Conservation (phyloP, 768 basidiomycete genomes). For the Leccinum rimulosum region DNA sequence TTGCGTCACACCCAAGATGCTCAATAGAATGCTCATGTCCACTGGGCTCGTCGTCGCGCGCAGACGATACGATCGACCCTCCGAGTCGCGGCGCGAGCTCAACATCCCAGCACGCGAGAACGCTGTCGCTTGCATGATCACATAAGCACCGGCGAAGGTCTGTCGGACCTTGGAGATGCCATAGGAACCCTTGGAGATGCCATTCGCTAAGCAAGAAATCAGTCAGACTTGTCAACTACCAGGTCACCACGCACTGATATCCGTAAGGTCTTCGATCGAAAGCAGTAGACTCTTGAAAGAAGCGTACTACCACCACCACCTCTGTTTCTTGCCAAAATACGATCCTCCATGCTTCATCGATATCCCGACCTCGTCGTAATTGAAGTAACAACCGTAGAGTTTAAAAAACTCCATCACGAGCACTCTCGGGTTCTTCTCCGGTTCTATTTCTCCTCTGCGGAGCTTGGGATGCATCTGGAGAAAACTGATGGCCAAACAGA, state of each 20-base stretch:
- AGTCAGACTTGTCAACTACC: not conserved
- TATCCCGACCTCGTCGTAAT: conserved; percentile 87
- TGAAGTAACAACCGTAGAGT: conserved; percentile 89
- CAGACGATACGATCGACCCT: conserved; percentile 48
- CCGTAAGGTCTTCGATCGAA: conserved; percentile 92
- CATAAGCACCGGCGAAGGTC: conserved; percentile 79
- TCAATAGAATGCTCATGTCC: conserved; percentile 76
- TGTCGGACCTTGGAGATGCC: conserved; percentile 59
- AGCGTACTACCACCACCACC: conserved; percentile 83
- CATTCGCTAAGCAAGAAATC: conserved; percentile 55
- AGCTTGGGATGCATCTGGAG: conserved; percentile 98
- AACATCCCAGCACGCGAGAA: conserved; percentile 65
- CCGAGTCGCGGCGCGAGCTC: conserved; percentile 42
- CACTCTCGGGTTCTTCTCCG: conserved; percentile 90
- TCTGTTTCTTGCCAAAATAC: conserved; percentile 88
- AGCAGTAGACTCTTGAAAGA: conserved; percentile 55
- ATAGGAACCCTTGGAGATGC: too few species aligned
- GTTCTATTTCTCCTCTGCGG: conserved; percentile 81
- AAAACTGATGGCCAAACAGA: conserved; percentile 91
- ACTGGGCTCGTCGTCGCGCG: conserved; percentile 48
- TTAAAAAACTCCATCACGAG: conserved; percentile 97
- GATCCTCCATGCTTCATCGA: too few species aligned
- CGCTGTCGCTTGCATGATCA: conserved; percentile 73
- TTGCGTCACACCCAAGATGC: conserved; percentile 78
- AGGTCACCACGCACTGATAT: conserved; percentile 60